Conservation (phyloP, 2,329 filamentous ascomycete species). For the Lachnellula suecica region DNA sequence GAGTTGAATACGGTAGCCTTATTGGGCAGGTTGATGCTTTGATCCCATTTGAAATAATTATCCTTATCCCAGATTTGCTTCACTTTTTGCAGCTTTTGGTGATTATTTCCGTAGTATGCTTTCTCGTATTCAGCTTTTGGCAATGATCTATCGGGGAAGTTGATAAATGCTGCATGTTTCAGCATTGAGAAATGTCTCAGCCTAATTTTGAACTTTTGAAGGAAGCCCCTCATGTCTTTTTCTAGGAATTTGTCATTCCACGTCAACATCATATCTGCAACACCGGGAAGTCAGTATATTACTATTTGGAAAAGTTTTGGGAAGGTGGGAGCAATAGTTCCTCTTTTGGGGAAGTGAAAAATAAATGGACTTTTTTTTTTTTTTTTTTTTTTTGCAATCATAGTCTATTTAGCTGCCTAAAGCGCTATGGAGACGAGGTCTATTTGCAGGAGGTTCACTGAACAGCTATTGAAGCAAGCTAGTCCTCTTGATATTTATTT, state of each 20-base stretch:
- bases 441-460: no score
- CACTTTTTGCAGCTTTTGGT: not conserved
- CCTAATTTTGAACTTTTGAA: not conserved
- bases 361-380: no score
- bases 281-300: no score
- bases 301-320: no score
- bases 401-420: no score
- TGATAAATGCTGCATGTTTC: not conserved
- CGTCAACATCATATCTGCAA: not conserved
- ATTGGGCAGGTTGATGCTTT: not conserved
- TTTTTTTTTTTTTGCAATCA: no score
- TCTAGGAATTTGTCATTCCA: not conserved
- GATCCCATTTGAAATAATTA: constrained; percentile 1
- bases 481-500: no score
- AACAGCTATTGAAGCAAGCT: no score
- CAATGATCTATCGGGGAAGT: not conserved
- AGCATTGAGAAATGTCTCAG: not conserved
- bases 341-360: no score
- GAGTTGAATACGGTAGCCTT: no score
- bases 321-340: no score
- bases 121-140: not conserved
- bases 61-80: constrained; percentile 3
- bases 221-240: not conserved
- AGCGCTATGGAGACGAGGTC: no score
- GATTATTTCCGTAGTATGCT: constrained; percentile 5